phyloP scores from a whole-genome alignment of 345 rosid genomes.

The Salix koriyanagi region DNA sequence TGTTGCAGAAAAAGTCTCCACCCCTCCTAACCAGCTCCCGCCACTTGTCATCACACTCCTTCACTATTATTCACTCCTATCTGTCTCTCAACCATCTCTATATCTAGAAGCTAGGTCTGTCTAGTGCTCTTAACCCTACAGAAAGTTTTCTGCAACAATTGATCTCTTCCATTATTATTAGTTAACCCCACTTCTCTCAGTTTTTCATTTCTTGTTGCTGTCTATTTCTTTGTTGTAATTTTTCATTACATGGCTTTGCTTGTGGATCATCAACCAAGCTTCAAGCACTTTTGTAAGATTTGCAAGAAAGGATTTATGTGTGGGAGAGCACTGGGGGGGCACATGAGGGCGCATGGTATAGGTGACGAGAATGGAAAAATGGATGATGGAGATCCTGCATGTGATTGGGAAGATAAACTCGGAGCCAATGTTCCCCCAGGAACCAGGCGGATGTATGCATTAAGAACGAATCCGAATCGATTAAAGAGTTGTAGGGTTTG shows the following conservation, averaged over 20 bases:
- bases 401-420: constrained; percentile 51
- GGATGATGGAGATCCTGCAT: constrained; percentile 50
- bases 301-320: constrained; percentile 74
- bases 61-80: constrained; percentile 9
- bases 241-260: constrained; percentile 44
- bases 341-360: constrained; percentile 80
- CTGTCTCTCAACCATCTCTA: constrained; percentile 32
- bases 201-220: background rate
- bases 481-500: constrained; percentile 59
- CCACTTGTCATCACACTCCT: constrained; percentile 55
- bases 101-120: constrained; percentile 56
- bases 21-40: constrained; percentile 25
- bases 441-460: constrained; percentile 59
- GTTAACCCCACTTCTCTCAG: background rate
- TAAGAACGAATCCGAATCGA: constrained; percentile 62
- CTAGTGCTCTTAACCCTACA: constrained; percentile 19
- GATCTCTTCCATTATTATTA: constrained; percentile 13
- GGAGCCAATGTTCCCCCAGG: constrained; percentile 37
- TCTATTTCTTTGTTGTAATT: background rate
- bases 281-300: constrained; percentile 59
- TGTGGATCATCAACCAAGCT: constrained; percentile 45
- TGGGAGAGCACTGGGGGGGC: constrained; percentile 73
- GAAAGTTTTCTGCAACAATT: constrained; percentile 30
- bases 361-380: constrained; percentile 46
- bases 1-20: constrained; percentile 54